Percentiles rank a stretch among this genome's conserved stretches.
Evolutionary conservation across 2,329 filamentous ascomycete genomes (phyloP).

Genomic region (Setomelanomma holmii): DNA sequence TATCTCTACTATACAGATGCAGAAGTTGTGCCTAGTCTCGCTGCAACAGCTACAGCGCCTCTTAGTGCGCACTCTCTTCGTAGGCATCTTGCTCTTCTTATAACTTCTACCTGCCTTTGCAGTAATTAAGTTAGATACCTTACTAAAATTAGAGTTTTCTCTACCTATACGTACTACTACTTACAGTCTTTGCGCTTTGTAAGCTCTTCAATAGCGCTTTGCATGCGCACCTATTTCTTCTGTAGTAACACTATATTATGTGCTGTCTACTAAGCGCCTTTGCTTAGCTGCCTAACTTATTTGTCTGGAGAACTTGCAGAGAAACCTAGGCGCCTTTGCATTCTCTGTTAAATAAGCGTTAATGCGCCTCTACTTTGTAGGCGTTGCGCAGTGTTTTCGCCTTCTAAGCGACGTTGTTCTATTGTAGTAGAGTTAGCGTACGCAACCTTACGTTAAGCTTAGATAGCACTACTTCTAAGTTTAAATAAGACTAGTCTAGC

Average conservation of each 20-base stretch:
- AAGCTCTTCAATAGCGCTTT: neutral
- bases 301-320: too few relatives aligned
- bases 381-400: slow-evolving; percentile 13
- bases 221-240: neutral
- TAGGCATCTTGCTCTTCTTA: neutral
- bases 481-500: slow-evolving; percentile 41
- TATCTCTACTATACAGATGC: too few relatives aligned
- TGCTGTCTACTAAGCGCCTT: too few relatives aligned
- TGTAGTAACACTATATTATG: slow-evolving; percentile 7
- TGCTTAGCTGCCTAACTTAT: too few relatives aligned
- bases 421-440: slow-evolving; percentile 11
- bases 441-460: slow-evolving; percentile 36
- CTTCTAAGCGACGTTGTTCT: slow-evolving; percentile 1
- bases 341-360: slow-evolving; percentile 9
- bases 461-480: slow-evolving; percentile 39
- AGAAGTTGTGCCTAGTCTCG: too few relatives aligned
- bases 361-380: slow-evolving; percentile 9
- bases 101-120: neutral
- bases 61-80: too few relatives aligned
- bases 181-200: neutral
- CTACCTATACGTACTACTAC: neutral
- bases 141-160: neutral
- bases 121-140: neutral
- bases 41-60: too few relatives aligned
- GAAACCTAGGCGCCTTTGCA: too few relatives aligned